A percentile compares a stretch with the other conserved stretches of the same genome.
Conservation (phyloP, 2,329 filamentous ascomycete genomes). For the Aspergillus fijiensis region DNA sequence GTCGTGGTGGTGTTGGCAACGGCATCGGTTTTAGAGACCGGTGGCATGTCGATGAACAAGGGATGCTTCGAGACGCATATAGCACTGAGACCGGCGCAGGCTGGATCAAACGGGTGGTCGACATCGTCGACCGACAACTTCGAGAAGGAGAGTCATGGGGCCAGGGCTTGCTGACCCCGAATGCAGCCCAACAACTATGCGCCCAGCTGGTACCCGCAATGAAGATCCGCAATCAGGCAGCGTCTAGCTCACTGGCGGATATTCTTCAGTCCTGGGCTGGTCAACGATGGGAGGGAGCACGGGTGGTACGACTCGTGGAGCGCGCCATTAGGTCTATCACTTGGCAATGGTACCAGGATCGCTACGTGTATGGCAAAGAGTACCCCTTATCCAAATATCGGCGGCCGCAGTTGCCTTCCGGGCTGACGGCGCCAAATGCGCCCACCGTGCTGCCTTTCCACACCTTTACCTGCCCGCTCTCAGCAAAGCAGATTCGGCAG, state of each 20-base stretch:
- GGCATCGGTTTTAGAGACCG: slow-evolving; percentile 73
- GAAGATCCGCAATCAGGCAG: slow-evolving; percentile 27
- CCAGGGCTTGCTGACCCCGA: slow-evolving; percentile 62
- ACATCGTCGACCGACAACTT: slow-evolving; percentile 86
- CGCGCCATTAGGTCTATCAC: slow-evolving; percentile 73
- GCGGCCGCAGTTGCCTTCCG: slow-evolving; percentile 70
- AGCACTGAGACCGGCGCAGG: slow-evolving; percentile 65
- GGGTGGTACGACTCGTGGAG: slow-evolving; percentile 79
- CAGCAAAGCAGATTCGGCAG: slow-evolving; percentile 83
- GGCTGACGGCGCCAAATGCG: slow-evolving; percentile 76
- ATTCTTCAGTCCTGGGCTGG: slow-evolving; percentile 63
- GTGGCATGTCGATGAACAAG: slow-evolving; percentile 87
- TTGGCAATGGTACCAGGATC: slow-evolving; percentile 86
- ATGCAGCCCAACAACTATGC: slow-evolving; percentile 53
- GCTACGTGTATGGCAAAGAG: slow-evolving; percentile 62
- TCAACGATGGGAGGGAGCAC: slow-evolving; percentile 82
- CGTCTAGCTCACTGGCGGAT: slow-evolving; percentile 32
- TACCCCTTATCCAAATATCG: slow-evolving; percentile 62
- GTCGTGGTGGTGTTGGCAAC: slow-evolving; percentile 80
- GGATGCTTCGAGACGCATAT: slow-evolving; percentile 75
- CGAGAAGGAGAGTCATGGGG: slow-evolving; percentile 86
- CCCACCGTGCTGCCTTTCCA: slow-evolving; percentile 96
- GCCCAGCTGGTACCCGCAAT: slow-evolving; percentile 46
- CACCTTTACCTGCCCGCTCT: slow-evolving; percentile 92
- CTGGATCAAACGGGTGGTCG: slow-evolving; percentile 85